Evolutionary conservation across 768 basidiomycete genomes (phyloP), one percentile per base, ranked within the genome.

Genomic region (Tremella yokohamensis): DNA sequence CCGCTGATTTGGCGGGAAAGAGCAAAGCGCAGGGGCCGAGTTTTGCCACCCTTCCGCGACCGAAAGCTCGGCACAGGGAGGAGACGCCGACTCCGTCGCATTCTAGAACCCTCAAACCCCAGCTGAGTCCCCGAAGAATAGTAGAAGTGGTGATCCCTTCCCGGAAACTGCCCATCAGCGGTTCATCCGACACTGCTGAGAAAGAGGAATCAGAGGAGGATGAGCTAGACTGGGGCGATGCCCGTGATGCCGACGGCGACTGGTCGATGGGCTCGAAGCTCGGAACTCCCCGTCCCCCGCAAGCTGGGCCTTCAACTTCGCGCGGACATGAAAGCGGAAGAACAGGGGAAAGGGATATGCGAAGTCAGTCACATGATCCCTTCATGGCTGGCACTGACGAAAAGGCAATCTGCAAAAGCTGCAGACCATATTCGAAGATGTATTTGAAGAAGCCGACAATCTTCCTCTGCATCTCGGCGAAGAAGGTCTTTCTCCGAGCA

Each of bases 361-460:
- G 65, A 56, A 69, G 69, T 73, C 22, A 62, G 73, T 61, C 12
- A 15, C 3, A n/a, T 45, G 19, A 22, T 8, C 19, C n/a, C 25
- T 47, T 39, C 25, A 47, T 60, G 13, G 0, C 22, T 53, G 25
- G 8, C 37, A 54, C 58, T 65, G 60, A 51, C 37, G 19, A 44
- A 26, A 18, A 69, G 67, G 47, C n/a, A 38, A 49, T 18, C 54
- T 60, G 39, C 87, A 92, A 68, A 93, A 88, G 73, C 80, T 98
- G 9, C 80, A 79, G 0, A 83, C 84, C 1, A 77, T 90, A 16
- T 79, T 94, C 0, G 89, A 91, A 62, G 90, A 94, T 54, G 82
- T 96, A 15, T 88, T 94, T 56, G 86, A 88, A 61, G 85, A 87
- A 0, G 85, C 89, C 65, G 91, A 92, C 69, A 73, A 81, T 0